Evolutionary conservation across 768 basidiomycete genomes (phyloP), one percentile per base, ranked within the genome.

Genomic region (Mrakia blollopis): DNA sequence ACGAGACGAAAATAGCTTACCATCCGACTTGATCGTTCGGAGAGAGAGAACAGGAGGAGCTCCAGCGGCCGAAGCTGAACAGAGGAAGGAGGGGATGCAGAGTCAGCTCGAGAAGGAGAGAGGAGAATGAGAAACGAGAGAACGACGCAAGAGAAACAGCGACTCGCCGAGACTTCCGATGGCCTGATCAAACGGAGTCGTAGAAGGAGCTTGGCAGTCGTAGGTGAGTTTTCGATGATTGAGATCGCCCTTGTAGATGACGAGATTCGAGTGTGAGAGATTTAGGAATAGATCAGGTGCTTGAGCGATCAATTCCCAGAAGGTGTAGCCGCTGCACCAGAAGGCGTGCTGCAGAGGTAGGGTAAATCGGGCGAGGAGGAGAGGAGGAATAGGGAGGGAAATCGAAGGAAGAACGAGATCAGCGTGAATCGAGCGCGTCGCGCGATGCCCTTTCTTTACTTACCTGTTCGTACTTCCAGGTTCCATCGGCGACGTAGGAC

Each of bases 201-300:
- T 80, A 65, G 82, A 80, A 3, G 84, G 84, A 4, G 82, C 82
- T 79, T 84, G 84, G 79, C 84, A 85, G 79, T 85, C 84, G 82
- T 84, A 85, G 11, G 84, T 84, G 62, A 84, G 80, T 73, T 94
- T 94, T 82, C 94, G 91, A 84, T 95, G 93, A 84, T 96, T 96
- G 30, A 96, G 85, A 81, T 94, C 93, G 18, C 95, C 95, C 85
- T 98, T 98, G 88, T 97, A 97, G 81, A 85, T 83, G 81, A 97
- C 95, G 63, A 98, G 88, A 82, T 97, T 92, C 44, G 92, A 92
- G 47, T 89, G 89, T 75, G 92, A 91, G 54, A 98, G 89, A 83
- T 96, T 91, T 73, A 96, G 88, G 88, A 96, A 98, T 70, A 97
- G 85, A 86, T 93, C 93, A 3, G 92, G 93, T 0, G 92, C 92